Evolutionary conservation across 2,329 filamentous ascomycete species (phyloP), one percentile per base, ranked within the genome.

Genomic region (Rhynchosporium agropyri): DNA sequence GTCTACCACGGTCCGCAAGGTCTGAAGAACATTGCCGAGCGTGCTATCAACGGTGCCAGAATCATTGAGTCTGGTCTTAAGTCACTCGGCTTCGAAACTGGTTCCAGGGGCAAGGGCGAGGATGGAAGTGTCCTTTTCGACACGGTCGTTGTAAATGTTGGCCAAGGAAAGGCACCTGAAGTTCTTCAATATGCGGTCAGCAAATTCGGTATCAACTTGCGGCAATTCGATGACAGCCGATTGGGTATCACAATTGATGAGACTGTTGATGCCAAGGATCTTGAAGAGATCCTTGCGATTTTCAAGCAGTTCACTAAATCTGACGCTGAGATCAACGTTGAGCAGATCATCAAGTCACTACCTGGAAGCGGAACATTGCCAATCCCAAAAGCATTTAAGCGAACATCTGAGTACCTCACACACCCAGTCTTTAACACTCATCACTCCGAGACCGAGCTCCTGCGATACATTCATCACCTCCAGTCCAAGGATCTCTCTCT

Each of bases 351-450:
- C 10, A 72, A 81, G 65, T 76, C 77, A 48, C 70, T 82, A 51
- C 77, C 80, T 60, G 66, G 76, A 64, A 68, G 68, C 43, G 65
- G 70, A 9, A 66, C 76, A 8, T 67, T 77, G 59, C 69, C 71
- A 9, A 79, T 89, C 26, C 86, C 89, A 4, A 78, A 82, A 2
- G 67, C 74, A 10, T 83, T 97, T 67, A 85, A 84, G 73, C 85
- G 94, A 74, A 89, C 85, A 29, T 91, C 90, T 0, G 72, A 81
- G 13, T 97, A 89, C 77, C 80, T 98, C 67, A 93, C 90, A 0
- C 93, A 98, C 75, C 91, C 92, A 0, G 91, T 97, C 31, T 98
- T 97, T 84, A 97, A 97, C 80, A 88, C 88, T 1, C 88, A 98
- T 76, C 94, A 96, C 78, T 97, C 92, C 2, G 94, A 98, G 79